A percentile compares a stretch with the other conserved stretches of the same genome.
phyloP scores from a whole-genome alignment of 2,329 filamentous ascomycete genomes.

The Xylaria sp. region DNA sequence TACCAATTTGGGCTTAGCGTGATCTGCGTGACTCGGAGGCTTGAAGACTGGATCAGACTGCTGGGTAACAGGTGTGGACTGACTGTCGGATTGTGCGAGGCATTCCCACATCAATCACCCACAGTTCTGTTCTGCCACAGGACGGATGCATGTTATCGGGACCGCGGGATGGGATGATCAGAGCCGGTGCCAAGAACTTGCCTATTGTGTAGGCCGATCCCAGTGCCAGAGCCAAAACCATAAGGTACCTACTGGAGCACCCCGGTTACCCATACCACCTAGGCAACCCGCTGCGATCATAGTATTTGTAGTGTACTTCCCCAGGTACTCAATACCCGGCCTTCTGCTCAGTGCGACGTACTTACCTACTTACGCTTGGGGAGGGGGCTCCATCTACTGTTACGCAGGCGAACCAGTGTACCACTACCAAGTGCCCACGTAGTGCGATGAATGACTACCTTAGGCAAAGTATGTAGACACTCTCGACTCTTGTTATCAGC shows the following conservation, averaged over 20 bases:
- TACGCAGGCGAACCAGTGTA: not conserved
- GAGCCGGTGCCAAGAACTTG: constrained; percentile 16
- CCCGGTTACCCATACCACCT: no score
- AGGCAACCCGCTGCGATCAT: no score
- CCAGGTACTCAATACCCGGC: no score
- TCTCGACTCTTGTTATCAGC: constrained; percentile 3
- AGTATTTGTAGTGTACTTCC: not conserved
- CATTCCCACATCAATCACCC: not conserved
- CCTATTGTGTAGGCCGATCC: not conserved
- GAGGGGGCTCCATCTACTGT: not conserved
- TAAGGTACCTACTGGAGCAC: not conserved
- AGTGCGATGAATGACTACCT: not conserved
- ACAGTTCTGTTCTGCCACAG: no score
- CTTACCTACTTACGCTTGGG: no score
- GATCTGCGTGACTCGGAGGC: constrained; percentile 13
- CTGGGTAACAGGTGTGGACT: no score
- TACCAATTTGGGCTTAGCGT: constrained; percentile 14
- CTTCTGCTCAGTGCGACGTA: no score
- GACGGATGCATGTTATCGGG: no score
- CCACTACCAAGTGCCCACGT: constrained; percentile 10
- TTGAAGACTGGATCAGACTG: no score
- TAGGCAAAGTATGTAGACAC: no score
- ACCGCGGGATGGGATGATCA: constrained; percentile 16
- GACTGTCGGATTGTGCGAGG: not conserved
- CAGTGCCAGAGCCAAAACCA: not conserved